Conservation (phyloP, 108 stramenopile genomes). For the Fragilaria radians region DNA sequence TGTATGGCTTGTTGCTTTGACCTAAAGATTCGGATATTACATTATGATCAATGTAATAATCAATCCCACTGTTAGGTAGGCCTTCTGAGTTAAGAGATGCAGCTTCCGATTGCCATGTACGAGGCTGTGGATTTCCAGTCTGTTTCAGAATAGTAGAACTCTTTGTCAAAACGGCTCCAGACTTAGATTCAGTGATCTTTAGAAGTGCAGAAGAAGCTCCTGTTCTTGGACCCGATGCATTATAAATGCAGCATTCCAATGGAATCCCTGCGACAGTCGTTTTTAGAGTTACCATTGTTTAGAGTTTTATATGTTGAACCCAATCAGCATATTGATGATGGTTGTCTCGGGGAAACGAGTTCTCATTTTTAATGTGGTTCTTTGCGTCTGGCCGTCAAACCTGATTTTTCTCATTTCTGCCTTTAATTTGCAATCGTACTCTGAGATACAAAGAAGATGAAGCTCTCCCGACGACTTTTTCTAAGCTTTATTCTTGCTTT, state of each 20-base stretch:
- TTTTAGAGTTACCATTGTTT: too few relatives aligned
- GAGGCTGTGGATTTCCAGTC: constrained; percentile 77
- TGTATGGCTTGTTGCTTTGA: constrained; percentile 65
- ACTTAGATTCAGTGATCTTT: constrained; percentile 59
- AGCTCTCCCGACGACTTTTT: too few relatives aligned
- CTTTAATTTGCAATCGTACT: too few relatives aligned
- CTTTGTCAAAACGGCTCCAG: constrained; percentile 78
- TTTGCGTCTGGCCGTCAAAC: too few relatives aligned
- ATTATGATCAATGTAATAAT: constrained; percentile 69
- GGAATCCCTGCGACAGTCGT: constrained; percentile 66
- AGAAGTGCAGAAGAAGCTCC: constrained; percentile 76
- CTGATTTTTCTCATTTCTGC: too few relatives aligned
- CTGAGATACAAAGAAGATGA: too few relatives aligned
- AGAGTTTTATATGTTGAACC: too few relatives aligned
- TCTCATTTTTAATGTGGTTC: too few relatives aligned
- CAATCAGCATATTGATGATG: too few relatives aligned
- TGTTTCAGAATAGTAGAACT: constrained; percentile 70
- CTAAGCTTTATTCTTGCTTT: too few relatives aligned
- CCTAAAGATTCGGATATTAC: constrained; percentile 67
- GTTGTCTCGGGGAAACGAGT: too few relatives aligned
- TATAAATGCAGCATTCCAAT: constrained; percentile 78
- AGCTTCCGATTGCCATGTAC: constrained; percentile 31
- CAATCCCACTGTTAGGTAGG: constrained; percentile 87
- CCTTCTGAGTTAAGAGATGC: constrained; percentile 88
- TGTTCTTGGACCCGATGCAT: constrained; percentile 86